A percentile compares a stretch with the other conserved stretches of the same genome.
Conservation (phyloP, 2,329 filamentous ascomycete genomes). For the Aspergillus sp. region DNA sequence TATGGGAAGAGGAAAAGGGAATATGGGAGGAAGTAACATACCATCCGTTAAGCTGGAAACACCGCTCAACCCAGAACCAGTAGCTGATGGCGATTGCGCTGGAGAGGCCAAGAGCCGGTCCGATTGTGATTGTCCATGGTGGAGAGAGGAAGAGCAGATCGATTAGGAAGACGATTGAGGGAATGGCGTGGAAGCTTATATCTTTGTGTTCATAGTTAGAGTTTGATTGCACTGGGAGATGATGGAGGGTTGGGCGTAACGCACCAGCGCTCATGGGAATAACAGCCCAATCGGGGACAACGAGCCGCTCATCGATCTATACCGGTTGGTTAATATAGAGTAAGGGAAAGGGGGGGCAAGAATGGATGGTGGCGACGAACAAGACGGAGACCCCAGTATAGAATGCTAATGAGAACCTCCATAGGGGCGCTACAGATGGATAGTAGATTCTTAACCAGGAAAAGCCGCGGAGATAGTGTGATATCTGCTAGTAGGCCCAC, state of each 20-base stretch:
- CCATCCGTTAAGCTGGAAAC: conserved; percentile 63
- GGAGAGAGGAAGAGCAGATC: conserved; percentile 64
- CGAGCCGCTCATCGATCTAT: conserved; percentile 52
- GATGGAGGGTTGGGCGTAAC: conserved; percentile 6
- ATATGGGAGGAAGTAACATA: conserved; percentile 42
- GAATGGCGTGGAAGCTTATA: conserved; percentile 56
- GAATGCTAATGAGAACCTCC: conserved; percentile 62
- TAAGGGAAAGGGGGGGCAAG: conserved; percentile 6
- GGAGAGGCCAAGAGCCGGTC: conserved; percentile 57
- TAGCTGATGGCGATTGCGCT: conserved; percentile 60
- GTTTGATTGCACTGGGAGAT: background rate
- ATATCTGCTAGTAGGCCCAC: conserved; percentile 61
- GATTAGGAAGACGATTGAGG: conserved; percentile 57
- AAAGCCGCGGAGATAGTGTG: conserved; percentile 56
- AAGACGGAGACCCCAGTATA: conserved; percentile 64
- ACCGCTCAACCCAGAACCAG: conserved; percentile 68
- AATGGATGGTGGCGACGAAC: conserved; percentile 37
- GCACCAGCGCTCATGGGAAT: conserved; percentile 44
- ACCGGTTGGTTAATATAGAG: background rate
- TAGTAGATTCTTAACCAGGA: conserved; percentile 62
- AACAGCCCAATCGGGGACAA: conserved; percentile 51
- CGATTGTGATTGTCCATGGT: conserved; percentile 61
- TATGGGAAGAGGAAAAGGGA: too few species aligned
- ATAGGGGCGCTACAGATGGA: conserved; percentile 63
- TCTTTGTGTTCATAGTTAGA: conserved; percentile 33